phyloP scores from a whole-genome alignment of 495 filamentous ascomycete species.

The Filosporella fistucella region DNA sequence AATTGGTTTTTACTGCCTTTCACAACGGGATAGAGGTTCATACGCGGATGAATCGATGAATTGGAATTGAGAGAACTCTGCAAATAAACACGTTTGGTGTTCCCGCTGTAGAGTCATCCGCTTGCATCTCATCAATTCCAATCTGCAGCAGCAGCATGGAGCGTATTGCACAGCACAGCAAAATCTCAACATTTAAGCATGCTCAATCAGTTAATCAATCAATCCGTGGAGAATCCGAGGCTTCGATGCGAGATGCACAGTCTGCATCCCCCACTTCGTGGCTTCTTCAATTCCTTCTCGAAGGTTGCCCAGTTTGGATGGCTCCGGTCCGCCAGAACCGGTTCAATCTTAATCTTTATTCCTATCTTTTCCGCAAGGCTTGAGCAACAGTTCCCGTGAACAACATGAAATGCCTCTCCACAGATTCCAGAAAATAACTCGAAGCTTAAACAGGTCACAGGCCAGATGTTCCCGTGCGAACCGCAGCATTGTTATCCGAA shows the following conservation, averaged over 20 bases:
- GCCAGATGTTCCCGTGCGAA: not conserved
- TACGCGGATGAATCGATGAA: too few species aligned
- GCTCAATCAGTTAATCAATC: too few species aligned
- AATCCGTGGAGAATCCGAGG: not conserved
- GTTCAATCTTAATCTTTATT: not conserved
- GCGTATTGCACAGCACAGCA: not conserved
- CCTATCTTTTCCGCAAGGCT: conserved; percentile 1
- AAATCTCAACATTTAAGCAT: too few species aligned
- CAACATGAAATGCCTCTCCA: not conserved
- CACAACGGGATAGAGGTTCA: too few species aligned
- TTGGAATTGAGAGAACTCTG: too few species aligned
- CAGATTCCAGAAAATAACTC: not conserved
- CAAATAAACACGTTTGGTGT: too few species aligned
- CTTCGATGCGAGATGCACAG: not conserved
- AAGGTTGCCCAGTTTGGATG: not conserved
- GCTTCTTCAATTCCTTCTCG: conserved; percentile 5
- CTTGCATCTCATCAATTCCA: not conserved
- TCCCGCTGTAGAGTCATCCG: not conserved
- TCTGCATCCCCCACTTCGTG: not conserved
- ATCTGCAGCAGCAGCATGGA: not conserved
- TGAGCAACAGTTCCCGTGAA: conserved; percentile 1
- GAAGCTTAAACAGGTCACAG: not conserved
- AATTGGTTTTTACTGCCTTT: too few species aligned
- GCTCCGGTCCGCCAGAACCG: not conserved
- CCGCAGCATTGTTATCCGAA: too few species aligned